Evolutionary conservation across 306 rosid species (phyloP), one percentile per base, ranked within the genome.

Genomic region (Sesbania bispinosa): DNA sequence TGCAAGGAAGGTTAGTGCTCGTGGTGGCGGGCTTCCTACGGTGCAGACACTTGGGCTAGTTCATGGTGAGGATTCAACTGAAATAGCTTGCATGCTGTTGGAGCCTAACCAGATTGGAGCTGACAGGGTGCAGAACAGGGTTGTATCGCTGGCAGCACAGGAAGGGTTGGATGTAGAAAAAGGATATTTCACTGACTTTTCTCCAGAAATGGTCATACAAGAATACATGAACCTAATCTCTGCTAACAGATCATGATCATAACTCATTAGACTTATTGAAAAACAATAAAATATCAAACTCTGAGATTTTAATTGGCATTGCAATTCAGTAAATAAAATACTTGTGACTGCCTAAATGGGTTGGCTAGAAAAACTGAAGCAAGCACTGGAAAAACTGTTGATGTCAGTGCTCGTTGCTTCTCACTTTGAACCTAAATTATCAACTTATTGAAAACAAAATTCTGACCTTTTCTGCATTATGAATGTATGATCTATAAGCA

Each of bases 11-110:
- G 97, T 88, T 33, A 93, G 96, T 39, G 90, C 88, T 11, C 82
- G 90, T n/a, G 98, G 98, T 0, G 98, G 98, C 0, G 96, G 98
- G 3, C 87, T 90, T 15, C 98, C 97, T 1, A 81, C 84, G 0
- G 97, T 90, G 71, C 97, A 90, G 41, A 78, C 94, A 1, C 45
- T 88, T 0, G 90, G 68, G 3, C 81, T 90, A 33, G 77, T 82
- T 57, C 95, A 87, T 2, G 90, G 93, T 6, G 89, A 82, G 66
- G 90, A 84, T 36, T 77, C 81, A 2, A 80, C 86, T 5, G 96
- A 88, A 83, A 83, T 88, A 42, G 90, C 94, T 26, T 93, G 97
- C 81, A 85, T 90, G 85, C 77, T 93, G 53, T 65, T 90, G 73
- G 96, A 90, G 79, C 96, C 97, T 1, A 88, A 90, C 57, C 87